A percentile compares a stretch with the other conserved stretches of the same genome.
Evolutionary conservation across 306 rosid species (phyloP).

Genomic region (Medicago arabica): DNA sequence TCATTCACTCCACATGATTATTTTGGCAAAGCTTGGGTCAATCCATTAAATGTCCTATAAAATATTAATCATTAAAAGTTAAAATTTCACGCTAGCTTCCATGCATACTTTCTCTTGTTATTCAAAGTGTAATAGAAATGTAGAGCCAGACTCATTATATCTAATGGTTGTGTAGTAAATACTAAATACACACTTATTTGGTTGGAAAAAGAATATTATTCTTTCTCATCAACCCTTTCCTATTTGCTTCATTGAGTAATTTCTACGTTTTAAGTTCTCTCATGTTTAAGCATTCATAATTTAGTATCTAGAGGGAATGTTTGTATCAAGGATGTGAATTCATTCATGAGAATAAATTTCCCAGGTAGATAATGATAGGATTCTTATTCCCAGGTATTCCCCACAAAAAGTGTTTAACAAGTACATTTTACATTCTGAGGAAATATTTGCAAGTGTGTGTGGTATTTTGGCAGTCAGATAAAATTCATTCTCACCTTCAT

Average conservation of each 20-base stretch:
- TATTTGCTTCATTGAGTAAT: conserved; percentile 24
- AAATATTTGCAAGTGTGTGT: not conserved
- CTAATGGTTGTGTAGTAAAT: not conserved
- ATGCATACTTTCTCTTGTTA: conserved; percentile 1
- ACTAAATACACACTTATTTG: conserved; percentile 27
- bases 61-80: not conserved
- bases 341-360: not conserved
- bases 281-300: conserved; percentile 1
- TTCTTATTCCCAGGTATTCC: not conserved
- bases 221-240: conserved; percentile 1
- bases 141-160: conserved; percentile 19
- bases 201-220: conserved; percentile 3
- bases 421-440: not conserved
- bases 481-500: conserved; percentile 1
- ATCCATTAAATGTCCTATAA: conserved; percentile 16
- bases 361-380: not conserved
- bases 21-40: conserved; percentile 15
- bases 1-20: conserved; percentile 8
- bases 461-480: not conserved
- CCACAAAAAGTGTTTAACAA: not conserved
- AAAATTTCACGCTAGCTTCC: not conserved
- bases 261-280: not conserved
- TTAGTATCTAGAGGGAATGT: not conserved
- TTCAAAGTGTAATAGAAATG: not conserved
- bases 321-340: not conserved